phyloP scores from a whole-genome alignment of 208 protist species.

The Trypanosoma cruzi region DNA sequence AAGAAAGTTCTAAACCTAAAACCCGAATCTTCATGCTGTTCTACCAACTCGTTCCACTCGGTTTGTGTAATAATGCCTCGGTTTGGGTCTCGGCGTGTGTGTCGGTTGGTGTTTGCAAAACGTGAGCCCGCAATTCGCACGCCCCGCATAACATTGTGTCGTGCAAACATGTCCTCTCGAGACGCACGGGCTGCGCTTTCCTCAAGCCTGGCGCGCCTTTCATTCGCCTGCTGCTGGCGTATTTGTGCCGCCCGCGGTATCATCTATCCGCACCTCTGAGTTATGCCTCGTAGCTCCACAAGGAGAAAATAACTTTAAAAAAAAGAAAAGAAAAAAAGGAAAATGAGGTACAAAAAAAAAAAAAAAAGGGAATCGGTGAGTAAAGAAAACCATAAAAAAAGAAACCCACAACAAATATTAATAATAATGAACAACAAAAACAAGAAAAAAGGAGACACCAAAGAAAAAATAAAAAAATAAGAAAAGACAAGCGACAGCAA shows the following conservation, averaged over 20 bases:
- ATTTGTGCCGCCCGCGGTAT: slow-evolving; percentile 72
- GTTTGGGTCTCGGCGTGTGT: slow-evolving; percentile 57
- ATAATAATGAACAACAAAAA: neutral
- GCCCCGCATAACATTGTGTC: slow-evolving; percentile 27
- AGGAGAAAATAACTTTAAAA: slow-evolving; percentile 6
- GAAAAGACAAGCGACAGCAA: slow-evolving; percentile 4
- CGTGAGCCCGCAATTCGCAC: slow-evolving; percentile 19
- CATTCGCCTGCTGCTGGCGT: slow-evolving; percentile 75
- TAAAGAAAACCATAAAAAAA: slow-evolving; percentile 6
- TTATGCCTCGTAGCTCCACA: neutral
- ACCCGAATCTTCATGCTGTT: slow-evolving; percentile 76
- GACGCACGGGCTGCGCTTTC: slow-evolving; percentile 55
- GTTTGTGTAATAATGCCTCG: slow-evolving; percentile 73
- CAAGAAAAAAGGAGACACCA: slow-evolving; percentile 7
- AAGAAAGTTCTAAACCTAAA: slow-evolving; percentile 70
- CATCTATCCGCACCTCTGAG: slow-evolving; percentile 34
- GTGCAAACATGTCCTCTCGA: slow-evolving; percentile 39
- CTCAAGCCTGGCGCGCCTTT: slow-evolving; percentile 50
- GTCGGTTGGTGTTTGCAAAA: slow-evolving; percentile 31
- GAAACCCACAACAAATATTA: slow-evolving; percentile 4
- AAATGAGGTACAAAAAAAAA: neutral
- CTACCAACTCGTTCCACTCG: slow-evolving; percentile 82
- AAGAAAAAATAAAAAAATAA: slow-evolving; percentile 18
- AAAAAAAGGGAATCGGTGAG: slow-evolving; percentile 1
- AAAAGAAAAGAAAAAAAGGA: slow-evolving; percentile 10